Conservation (phyloP, 1,139 yeast species). For the Kodamaea anthophila region DNA sequence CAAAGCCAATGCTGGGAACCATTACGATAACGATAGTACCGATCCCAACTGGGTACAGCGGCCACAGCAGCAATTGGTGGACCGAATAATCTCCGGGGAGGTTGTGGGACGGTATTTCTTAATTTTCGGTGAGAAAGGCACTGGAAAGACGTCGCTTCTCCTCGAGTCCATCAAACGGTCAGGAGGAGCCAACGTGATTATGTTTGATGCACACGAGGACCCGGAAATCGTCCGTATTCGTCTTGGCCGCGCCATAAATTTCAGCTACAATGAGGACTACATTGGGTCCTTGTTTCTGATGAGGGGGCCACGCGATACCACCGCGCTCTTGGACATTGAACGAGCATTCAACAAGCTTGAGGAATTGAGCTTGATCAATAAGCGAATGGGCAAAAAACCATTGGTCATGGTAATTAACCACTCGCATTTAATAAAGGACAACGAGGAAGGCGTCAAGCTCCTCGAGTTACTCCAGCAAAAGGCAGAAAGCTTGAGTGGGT, state of each 20-base stretch:
- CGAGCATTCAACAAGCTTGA: constrained; percentile 74
- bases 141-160: constrained; percentile 74
- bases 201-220: constrained; percentile 80
- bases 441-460: constrained; percentile 62
- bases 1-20: constrained; percentile 48
- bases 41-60: constrained; percentile 58
- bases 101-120: constrained; percentile 64
- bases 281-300: constrained; percentile 79
- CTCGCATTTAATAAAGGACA: constrained; percentile 68
- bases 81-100: constrained; percentile 60
- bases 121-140: constrained; percentile 79
- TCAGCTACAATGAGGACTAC: constrained; percentile 73
- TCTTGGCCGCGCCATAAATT: constrained; percentile 69
- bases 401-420: constrained; percentile 66
- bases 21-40: constrained; percentile 26
- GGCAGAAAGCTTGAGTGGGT: constrained; percentile 72
- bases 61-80: constrained; percentile 60
- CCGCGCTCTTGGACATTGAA: constrained; percentile 76
- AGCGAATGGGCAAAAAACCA: constrained; percentile 44
- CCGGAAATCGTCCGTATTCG: constrained; percentile 77
- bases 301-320: constrained; percentile 80
- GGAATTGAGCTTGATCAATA: constrained; percentile 46
- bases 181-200: constrained; percentile 59
- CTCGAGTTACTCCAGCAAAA: constrained; percentile 79
- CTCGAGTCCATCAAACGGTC: constrained; percentile 65